Evolutionary conservation across 2,329 filamentous ascomycete species (phyloP), one percentile per base, ranked within the genome.

Genomic region (Microcyclosporella mali): DNA sequence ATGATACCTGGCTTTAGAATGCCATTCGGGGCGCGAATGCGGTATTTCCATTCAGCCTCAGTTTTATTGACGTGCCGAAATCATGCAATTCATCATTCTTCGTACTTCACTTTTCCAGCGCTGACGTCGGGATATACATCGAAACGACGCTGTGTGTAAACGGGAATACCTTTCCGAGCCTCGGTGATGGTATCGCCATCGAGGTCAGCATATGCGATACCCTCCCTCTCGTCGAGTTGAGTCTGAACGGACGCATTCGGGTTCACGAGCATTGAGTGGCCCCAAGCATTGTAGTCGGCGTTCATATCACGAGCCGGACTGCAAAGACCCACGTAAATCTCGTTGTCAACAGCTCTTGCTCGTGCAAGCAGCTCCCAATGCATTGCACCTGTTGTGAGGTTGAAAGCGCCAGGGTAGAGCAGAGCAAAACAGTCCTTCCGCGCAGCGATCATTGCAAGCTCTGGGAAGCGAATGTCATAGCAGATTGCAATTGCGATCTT

Each of bases 381-480:
- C 64, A 97, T 67, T 4, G 85, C 83, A 0, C 92, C 92, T 0
- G 92, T 98, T 0, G 88, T 95, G 47, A 85, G 73, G 67, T 97
- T 98, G 74, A 98, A 98, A 1, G 92, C 92, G n/a, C 88, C 92
- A 0, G 92, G 92, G 66, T 95, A 97, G 14, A 97, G 64, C 41
- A 97, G 78, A 34, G 87, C 75, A 65, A 98, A 98, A 45, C 81
- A 84, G n/a, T 84, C 88, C 53, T 81, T 81, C 25, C 92, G 77
- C 15, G 90, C 87, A 0, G 90, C 90, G 43, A 97, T 83, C 62
- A 80, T 92, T 2, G 88, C 92, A 9, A 95, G 74, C 69, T 97
- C 92, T 0, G 92, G 90, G 71, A 98, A 98, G 31, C 92, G 87
- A 42, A 98, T 80, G 67, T 98, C 92, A 70, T 98, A 98, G 76